Evolutionary conservation across 139 green algal genomes (phyloP).

Genomic region (Asterochloris erici): DNA sequence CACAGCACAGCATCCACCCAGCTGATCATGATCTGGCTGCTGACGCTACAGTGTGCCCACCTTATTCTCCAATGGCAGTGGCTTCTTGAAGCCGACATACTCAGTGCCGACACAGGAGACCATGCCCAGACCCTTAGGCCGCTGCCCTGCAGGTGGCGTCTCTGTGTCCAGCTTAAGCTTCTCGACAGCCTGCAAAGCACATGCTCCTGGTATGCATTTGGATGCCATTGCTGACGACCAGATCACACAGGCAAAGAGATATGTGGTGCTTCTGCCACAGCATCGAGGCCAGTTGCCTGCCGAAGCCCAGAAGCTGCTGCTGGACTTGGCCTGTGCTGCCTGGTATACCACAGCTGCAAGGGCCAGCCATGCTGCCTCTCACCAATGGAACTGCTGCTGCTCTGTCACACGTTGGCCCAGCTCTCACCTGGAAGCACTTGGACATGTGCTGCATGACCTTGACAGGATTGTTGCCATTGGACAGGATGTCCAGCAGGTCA

Average conservation of each 20-base stretch:
- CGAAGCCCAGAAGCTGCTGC: no score
- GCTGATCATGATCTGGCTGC: neutral
- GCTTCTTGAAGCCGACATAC: slow-evolving; percentile 64
- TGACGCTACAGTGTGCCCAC: slow-evolving; percentile 11
- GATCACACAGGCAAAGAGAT: no score
- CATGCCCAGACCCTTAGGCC: slow-evolving; percentile 75
- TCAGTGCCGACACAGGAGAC: slow-evolving; percentile 82
- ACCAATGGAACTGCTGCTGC: neutral
- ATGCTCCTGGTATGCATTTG: neutral
- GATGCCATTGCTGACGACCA: no score
- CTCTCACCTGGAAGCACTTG: slow-evolving; percentile 80
- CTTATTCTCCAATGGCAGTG: slow-evolving; percentile 79
- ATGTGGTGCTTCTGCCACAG: no score
- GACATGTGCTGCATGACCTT: slow-evolving; percentile 83
- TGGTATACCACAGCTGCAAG: neutral
- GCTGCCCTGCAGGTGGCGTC: slow-evolving; percentile 37
- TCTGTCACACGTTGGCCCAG: no score
- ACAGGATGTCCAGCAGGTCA: slow-evolving; percentile 90
- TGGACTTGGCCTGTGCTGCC: no score
- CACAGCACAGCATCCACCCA: neutral
- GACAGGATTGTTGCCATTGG: slow-evolving; percentile 62
- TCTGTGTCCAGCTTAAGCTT: slow-evolving; percentile 77
- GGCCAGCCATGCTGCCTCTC: no score
- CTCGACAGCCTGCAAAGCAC: slow-evolving; percentile 62
- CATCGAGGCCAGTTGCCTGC: no score